Evolutionary conservation across 305 asterid genomes (phyloP).

Genomic region (Fraxinus greggii): DNA sequence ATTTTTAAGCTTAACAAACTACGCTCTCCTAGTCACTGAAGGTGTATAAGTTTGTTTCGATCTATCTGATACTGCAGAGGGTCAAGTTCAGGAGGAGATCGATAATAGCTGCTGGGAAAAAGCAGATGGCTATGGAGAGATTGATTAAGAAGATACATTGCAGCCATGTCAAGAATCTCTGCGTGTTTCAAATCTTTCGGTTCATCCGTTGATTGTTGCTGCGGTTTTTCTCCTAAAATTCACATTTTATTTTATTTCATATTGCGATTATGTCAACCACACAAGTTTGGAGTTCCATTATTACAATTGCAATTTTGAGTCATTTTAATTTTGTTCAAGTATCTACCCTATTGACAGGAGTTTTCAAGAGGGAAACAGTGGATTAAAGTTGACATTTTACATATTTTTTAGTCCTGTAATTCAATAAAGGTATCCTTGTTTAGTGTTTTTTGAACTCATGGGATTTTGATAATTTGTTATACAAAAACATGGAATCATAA

Average conservation of each 20-base stretch:
- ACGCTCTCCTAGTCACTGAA: background rate
- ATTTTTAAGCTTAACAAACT: background rate
- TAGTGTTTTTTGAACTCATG: background rate
- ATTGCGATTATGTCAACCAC: background rate
- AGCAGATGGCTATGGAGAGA: background rate
- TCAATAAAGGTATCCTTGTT: background rate
- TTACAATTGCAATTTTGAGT: background rate
- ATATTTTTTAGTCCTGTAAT: background rate
- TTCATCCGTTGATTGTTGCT: background rate
- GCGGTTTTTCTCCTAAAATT: background rate
- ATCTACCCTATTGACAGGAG: background rate
- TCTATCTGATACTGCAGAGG: constrained; percentile 48
- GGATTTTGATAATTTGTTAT: background rate
- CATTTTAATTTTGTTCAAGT: background rate
- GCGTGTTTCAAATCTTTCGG: background rate
- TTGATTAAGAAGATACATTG: background rate
- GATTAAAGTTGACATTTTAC: background rate
- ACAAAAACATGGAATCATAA: background rate
- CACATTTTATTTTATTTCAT: background rate
- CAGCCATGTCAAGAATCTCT: background rate
- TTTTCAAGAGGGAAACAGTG: background rate
- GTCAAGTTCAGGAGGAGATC: constrained; percentile 69
- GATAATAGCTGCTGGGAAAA: constrained; percentile 34
- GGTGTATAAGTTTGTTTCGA: background rate
- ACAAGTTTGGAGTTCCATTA: background rate